These are phyloP conservation scores for Rosa multiflora DNA, from an alignment of 306 rosid genomes.

Conservation along the genomic window DNA sequence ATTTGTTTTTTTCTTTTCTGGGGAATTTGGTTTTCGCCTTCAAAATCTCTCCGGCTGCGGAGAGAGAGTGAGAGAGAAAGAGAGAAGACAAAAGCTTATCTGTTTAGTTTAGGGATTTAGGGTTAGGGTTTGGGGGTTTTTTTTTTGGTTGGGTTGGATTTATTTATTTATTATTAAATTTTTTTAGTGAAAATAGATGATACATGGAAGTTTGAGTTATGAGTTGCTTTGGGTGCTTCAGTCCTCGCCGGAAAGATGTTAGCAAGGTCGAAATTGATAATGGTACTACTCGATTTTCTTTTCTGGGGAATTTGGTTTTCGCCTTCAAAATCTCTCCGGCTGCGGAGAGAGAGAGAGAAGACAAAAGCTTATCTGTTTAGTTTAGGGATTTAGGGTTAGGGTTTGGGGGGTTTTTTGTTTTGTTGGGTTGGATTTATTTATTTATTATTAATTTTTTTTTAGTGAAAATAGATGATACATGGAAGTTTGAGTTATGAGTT, in stretches of 20 bases:
- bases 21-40: not conserved
- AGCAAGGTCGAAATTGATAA: slow-evolving; percentile 48
- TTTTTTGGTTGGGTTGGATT: not conserved
- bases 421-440: not conserved
- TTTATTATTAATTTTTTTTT: not conserved
- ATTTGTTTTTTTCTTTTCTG: not conserved
- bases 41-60: no score
- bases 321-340: slow-evolving; percentile 26
- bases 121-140: no score
- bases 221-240: slow-evolving; percentile 55
- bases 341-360: slow-evolving; percentile 1
- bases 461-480: not conserved
- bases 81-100: no score
- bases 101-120: no score
- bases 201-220: slow-evolving; percentile 24
- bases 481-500: slow-evolving; percentile 37
- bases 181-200: not conserved
- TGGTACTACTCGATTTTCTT: slow-evolving; percentile 23
- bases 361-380: slow-evolving; percentile 1
- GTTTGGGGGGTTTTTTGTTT: not conserved
- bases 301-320: no score
- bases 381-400: not conserved
- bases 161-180: not conserved
- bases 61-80: no score
- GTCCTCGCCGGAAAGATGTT: slow-evolving; percentile 39